These are phyloP conservation scores for Paragyromitra xinjiangensis DNA, from an alignment of 495 filamentous ascomycete species.

Conservation along the genomic window DNA sequence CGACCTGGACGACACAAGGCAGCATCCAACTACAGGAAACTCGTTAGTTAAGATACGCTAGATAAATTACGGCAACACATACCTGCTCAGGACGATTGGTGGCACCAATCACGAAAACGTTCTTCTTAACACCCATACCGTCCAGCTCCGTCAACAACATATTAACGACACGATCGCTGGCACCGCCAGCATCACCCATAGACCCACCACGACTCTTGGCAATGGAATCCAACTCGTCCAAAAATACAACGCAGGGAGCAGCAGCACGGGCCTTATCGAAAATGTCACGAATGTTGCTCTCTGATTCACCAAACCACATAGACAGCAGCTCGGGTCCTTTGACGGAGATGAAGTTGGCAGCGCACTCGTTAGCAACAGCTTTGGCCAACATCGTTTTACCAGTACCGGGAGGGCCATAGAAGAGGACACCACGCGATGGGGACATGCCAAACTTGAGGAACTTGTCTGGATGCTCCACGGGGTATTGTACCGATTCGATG, in stretches of 20 bases:
- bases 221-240: conserved; percentile 98
- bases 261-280: conserved; percentile 99
- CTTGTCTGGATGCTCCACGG: conserved; percentile 98
- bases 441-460: conserved; percentile 99
- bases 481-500: conserved; percentile 98
- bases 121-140: conserved; percentile 88
- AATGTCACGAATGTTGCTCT: conserved; percentile 99
- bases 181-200: conserved; percentile 94
- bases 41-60: conserved; percentile 25
- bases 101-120: conserved; percentile 99
- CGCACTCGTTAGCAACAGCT: conserved; percentile 98
- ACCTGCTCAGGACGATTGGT: conserved; percentile 96
- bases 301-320: conserved; percentile 99
- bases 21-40: conserved; percentile 72
- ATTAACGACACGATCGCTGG: conserved; percentile 99
- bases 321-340: conserved; percentile 97
- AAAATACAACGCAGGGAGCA: conserved; percentile 98
- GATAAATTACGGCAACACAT: neutral
- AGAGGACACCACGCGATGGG: conserved; percentile 96
- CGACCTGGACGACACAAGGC: conserved; percentile 97
- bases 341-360: conserved; percentile 98
- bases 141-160: conserved; percentile 83
- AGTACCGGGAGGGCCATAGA: conserved; percentile 98
- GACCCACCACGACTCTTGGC: conserved; percentile 99
- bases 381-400: conserved; percentile 99